Evolutionary conservation across 2,329 filamentous ascomycete genomes (phyloP), one percentile per base, ranked within the genome.

Genomic region (Colletotrichum plurivorum): DNA sequence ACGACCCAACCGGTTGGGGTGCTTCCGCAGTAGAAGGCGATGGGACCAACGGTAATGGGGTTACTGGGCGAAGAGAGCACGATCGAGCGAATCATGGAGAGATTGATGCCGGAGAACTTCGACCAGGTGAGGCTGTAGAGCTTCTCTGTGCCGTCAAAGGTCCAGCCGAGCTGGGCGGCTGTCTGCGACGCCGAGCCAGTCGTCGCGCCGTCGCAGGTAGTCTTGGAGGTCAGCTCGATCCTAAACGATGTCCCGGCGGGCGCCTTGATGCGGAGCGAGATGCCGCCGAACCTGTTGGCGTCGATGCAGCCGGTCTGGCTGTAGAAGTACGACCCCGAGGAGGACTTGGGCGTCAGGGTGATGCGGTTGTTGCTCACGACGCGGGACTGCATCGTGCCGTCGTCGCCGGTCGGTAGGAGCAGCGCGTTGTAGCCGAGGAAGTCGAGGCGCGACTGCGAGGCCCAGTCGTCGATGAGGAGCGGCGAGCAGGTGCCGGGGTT

Each of bases 351-450:
- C 1, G 84, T 87, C 9, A 90, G 78, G 15, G 86, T 87, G 1
- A 89, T 78, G 55, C 81, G 84, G 77, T 83, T 75, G 74, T 87
- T 84, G 69, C 82, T 82, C 46, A 89, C 86, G 15, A 83, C 79
- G 25, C 89, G 78, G 1, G 86, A 88, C 22, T 82, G 80, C 85
- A 90, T 89, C 7, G 85, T 85, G 2, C 78, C 84, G 75, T 90
- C 88, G 71, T 89, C 86, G 41, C 87, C 88, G 6, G 85, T 85
- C 4, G 88, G 81, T 71, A 85, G 79, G 2, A 85, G 78, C 78
- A 90, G 79, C 45, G 88, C 82, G 74, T 90, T 90, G 80, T 90
- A 90, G 73, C 81, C 86, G 16, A 90, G 78, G 76, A 90, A 90
- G 1, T 86, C 88, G 60, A 90, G 77, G 36, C 88, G 86, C 6